phyloP scores from a whole-genome alignment of 1,284 basidiomycete genomes.

The Veloboletus limbatus region DNA sequence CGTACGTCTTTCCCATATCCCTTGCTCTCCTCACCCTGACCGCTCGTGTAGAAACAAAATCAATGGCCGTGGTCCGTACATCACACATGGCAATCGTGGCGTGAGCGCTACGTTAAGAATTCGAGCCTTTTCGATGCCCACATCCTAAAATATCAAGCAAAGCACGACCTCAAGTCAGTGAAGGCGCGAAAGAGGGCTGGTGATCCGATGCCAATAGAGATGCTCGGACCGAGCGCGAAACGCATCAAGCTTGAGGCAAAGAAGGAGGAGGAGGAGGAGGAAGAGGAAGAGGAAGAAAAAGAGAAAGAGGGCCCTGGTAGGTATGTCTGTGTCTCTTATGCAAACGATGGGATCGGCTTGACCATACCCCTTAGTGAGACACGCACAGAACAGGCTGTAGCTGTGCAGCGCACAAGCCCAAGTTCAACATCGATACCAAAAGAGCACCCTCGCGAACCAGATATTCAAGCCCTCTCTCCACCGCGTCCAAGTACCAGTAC shows the following conservation, averaged over 20 bases:
- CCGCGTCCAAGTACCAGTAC: not conserved
- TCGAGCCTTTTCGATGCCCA: constrained; percentile 38
- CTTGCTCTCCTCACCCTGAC: not conserved
- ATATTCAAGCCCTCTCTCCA: not conserved
- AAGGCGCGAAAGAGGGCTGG: constrained; percentile 5
- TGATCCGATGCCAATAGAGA: constrained; percentile 3
- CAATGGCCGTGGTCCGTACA: constrained; percentile 43
- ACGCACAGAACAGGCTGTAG: not conserved
- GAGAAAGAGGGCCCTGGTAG: not conserved
- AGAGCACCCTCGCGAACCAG: not conserved
- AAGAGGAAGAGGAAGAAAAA: not conserved
- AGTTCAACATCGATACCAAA: not conserved
- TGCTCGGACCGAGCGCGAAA: constrained; percentile 3
- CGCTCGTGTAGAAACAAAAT: constrained; percentile 3
- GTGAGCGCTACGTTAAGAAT: constrained; percentile 48
- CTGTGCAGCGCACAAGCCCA: not conserved
- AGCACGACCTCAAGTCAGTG: not conserved
- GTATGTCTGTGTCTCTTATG: constrained; percentile 3
- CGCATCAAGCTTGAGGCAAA: constrained; percentile 9
- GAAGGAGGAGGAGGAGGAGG: not conserved
- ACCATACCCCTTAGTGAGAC: constrained; percentile 10
- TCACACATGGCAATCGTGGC: constrained; percentile 56
- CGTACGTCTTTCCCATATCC: constrained; percentile 12
- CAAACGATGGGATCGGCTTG: not conserved
- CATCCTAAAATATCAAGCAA: constrained; percentile 35